phyloP scores from a whole-genome alignment of 768 basidiomycete genomes.

The Lanmaoa rubissima region DNA sequence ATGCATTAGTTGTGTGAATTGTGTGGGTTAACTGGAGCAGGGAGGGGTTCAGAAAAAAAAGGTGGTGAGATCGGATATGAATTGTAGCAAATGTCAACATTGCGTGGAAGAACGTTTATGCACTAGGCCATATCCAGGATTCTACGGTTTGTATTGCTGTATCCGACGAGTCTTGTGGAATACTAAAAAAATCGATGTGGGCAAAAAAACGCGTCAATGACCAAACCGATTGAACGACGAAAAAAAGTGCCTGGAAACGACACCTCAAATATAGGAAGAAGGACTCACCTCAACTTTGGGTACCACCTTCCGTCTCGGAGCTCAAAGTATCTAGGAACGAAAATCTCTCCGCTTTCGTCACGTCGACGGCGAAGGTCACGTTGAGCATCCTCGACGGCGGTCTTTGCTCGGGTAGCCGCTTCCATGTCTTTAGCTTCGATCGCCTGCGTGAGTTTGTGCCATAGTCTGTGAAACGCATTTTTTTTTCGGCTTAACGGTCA shows the following conservation, averaged over 20 bases:
- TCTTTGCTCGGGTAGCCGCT: slow-evolving; percentile 87
- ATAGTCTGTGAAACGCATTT: slow-evolving; percentile 40
- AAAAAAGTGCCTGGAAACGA: not conserved
- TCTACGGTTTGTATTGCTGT: slow-evolving; percentile 65
- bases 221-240: not conserved
- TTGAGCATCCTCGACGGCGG: slow-evolving; percentile 87
- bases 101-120: slow-evolving; percentile 10
- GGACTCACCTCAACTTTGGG: slow-evolving; percentile 70
- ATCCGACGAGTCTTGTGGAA: slow-evolving; percentile 62
- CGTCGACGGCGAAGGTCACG: slow-evolving; percentile 72
- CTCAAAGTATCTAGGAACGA: slow-evolving; percentile 82
- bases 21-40: slow-evolving; percentile 20
- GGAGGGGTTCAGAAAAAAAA: slow-evolving; percentile 3
- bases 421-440: slow-evolving; percentile 92
- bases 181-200: slow-evolving; percentile 37
- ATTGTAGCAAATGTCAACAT: slow-evolving; percentile 8
- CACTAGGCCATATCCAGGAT: slow-evolving; percentile 70
- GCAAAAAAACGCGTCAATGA: not conserved
- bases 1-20: slow-evolving; percentile 33
- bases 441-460: slow-evolving; percentile 81
- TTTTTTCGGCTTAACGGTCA: too few relatives aligned
- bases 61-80: slow-evolving; percentile 17
- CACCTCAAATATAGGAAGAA: not conserved
- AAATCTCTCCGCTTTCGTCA: slow-evolving; percentile 69
- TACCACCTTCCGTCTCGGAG: slow-evolving; percentile 75